Base-by-base conservation (phyloP, 129 eudicot genomes). In the Chrysanthemum lavandulifolium region DNA sequence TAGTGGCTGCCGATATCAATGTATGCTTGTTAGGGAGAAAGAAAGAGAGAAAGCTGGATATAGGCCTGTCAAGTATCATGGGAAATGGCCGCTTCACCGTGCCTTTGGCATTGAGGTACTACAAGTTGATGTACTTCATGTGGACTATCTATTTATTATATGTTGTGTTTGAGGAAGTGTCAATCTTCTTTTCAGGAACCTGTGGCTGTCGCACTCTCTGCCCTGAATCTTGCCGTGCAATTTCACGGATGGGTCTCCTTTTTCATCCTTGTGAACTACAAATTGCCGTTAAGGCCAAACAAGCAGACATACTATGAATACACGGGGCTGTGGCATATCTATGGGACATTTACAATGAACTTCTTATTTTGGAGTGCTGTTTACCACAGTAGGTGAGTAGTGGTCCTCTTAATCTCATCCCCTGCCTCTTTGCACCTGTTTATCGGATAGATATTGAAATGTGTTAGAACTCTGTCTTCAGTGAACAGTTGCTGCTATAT, bases 221-320 rank as follows among this genome's bases (percentile, higher is more conserved):
- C 87, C 43, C 88, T 95, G 70, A 95, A 88, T 83, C 97, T 95
- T 76, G 99, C 90, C 47, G 83, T 95, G 52, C 94, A 88, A 50
- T 95, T 95, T 79, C 99, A 95, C 65, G 97, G 99, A 52, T 95
- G 99, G 99, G 90, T 95, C 59, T 95, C 99, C 50, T 95, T 95
- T 78, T 90, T 86, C 72, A 90, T 95, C 65, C 97, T 95, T 66
- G 89, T 95, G 54, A 90, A 90, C 74, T 95, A 95, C 81, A 95
- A 84, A 76, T 68, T 95, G 74, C 91, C 96, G 64, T 73, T 90
- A 70, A 85, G 74, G 86, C 82, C 83, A 75, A 80, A 90, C 69
- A 87, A 80, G 70, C 86, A 78, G 67, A 75, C 96, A 23, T 95
- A 81, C 68, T 95, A 95, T 54, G 96, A 88, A 73, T 90, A 82